Base-by-base conservation (phyloP, 768 basidiomycete species). In the Tylopilus balloui region DNA sequence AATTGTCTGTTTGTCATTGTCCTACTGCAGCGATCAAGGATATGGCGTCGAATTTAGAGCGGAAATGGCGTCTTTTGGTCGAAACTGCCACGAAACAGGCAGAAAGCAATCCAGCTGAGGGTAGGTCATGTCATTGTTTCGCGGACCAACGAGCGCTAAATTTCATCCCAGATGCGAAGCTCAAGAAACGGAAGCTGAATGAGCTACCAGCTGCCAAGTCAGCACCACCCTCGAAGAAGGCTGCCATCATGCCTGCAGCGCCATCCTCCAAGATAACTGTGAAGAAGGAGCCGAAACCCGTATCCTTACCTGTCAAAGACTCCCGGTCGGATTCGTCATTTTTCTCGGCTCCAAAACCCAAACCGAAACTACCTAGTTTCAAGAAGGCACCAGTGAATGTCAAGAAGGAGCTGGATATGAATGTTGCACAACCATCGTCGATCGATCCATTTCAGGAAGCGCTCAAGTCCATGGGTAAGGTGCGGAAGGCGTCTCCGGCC, bases 41-140 rank as follows among this genome's bases (percentile, higher is more conserved):
- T 73, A 88, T 92, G 86, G 89, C 89, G 60, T 80, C 80, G 66
- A 90, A 88, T 73, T 75, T 92, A 73, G 88, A 89, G 71, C 80
- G 80, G 61, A 83, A 82, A 73, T 92, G 89, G 90, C 81, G 86
- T 50, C 72, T 73, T 53, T 71, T 88, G 67, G 72, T 86, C 41
- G 73, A 70, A 64, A 71, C 62, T 72, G 79, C 74, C 63, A 69
- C 67, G 49, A 79, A 71, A 74, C 65, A 62, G 58, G 58, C 34
- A 59, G 61, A 74, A 55, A 62, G 50, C 63, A 73, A 77, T 63
- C 68, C 64, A 47, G 61, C 62, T 47, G 87, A 89, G 76, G 88
- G 89, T 90, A 69, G 70, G 88, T 85, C 78, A 81, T 65, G 80
- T 73, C 76, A 73, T 68, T 59, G 57, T 63, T 63, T 55, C 58